Percentiles rank a stretch among this genome's conserved stretches.
Conservation (phyloP, 768 basidiomycete genomes). For the Gautieria morchelliformis region DNA sequence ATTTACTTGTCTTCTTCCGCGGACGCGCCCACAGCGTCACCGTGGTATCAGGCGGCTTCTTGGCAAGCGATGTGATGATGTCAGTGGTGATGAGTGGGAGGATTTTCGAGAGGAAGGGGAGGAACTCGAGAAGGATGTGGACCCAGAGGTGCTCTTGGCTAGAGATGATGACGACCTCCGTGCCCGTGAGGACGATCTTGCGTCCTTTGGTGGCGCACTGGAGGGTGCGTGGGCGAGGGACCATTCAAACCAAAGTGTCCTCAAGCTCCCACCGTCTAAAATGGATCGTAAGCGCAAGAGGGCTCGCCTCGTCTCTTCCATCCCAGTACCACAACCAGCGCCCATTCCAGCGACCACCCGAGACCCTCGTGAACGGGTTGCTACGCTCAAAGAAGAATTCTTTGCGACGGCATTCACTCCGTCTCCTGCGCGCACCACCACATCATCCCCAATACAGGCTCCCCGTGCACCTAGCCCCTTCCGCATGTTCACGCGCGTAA, state of each 20-base stretch:
- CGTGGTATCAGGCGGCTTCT: background rate
- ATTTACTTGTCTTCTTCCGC: constrained; percentile 3
- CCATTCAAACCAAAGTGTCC: background rate
- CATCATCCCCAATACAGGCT: background rate
- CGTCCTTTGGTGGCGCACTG: background rate
- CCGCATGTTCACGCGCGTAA: background rate
- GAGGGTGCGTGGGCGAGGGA: background rate
- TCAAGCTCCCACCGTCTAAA: background rate
- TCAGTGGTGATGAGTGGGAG: background rate
- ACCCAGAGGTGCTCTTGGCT: background rate
- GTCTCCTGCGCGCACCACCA: background rate
- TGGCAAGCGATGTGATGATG: background rate
- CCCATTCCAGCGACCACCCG: background rate
- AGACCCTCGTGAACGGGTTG: background rate
- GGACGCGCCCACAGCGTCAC: background rate
- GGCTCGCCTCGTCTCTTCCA: background rate
- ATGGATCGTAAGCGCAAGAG: background rate
- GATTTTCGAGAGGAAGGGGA: background rate
- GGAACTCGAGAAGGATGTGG: background rate
- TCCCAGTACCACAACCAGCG: background rate
- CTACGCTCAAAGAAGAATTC: background rate
- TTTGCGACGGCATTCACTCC: background rate
- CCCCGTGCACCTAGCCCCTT: background rate
- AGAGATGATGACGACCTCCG: background rate
- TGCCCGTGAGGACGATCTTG: background rate